These are phyloP conservation scores for Alternaria tenuissima DNA, from an alignment of 2,329 filamentous ascomycete genomes.

Conservation along the genomic window DNA sequence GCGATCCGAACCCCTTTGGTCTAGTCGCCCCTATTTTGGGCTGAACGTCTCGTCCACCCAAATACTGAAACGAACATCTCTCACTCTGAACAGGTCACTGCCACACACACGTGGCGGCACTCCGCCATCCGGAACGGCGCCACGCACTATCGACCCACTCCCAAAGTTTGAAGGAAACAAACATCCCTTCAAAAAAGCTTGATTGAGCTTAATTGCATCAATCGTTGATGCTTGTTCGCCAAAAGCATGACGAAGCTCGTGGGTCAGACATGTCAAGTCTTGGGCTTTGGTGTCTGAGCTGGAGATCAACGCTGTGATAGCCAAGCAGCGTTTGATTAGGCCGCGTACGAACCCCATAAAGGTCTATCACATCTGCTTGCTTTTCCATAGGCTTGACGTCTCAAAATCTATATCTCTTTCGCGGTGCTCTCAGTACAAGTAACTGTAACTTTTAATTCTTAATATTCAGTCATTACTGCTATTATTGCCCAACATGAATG, in stretches of 20 bases:
- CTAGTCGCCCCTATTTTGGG: constrained; percentile 5
- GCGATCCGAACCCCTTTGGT: neutral
- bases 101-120: constrained; percentile 6
- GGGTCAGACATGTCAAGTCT: constrained; percentile 27
- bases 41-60: constrained; percentile 4
- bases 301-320: constrained; percentile 6
- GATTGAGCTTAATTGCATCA: constrained; percentile 17
- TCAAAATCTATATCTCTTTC: neutral
- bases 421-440: constrained; percentile 3
- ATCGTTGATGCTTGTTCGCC: constrained; percentile 4
- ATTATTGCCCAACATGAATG: constrained; percentile 32
- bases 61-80: constrained; percentile 12
- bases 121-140: constrained; percentile 8
- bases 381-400: neutral
- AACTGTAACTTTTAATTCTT: constrained; percentile 17
- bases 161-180: constrained; percentile 8
- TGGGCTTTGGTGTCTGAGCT: constrained; percentile 7
- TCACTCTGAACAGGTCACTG: constrained; percentile 1
- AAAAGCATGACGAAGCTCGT: constrained; percentile 16
- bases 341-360: neutral
- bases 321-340: neutral
- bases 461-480: neutral
- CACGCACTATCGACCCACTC: neutral
- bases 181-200: constrained; percentile 23
- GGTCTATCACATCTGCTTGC: constrained; percentile 1